phyloP scores from a whole-genome alignment of 495 filamentous ascomycete species.

The Entonaema liquescens region DNA sequence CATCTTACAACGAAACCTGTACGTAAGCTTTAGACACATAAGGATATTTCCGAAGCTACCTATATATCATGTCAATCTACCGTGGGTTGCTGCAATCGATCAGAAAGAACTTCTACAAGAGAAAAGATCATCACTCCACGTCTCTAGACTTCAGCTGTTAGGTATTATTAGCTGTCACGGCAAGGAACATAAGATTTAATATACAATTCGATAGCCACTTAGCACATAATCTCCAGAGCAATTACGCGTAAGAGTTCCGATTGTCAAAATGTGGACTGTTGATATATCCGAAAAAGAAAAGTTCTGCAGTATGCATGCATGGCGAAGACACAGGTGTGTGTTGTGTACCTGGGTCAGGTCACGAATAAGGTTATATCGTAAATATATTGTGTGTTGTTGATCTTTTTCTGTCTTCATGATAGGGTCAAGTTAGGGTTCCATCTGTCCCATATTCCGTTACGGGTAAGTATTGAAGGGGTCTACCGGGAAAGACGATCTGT shows the following conservation, averaged over 20 bases:
- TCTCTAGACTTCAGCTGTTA: neutral
- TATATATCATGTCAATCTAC: neutral
- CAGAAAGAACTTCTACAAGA: neutral
- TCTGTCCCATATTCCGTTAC: neutral
- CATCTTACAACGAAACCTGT: neutral
- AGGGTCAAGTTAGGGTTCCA: neutral
- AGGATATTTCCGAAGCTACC: neutral
- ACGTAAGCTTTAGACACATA: neutral
- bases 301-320: neutral
- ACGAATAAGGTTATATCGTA: neutral
- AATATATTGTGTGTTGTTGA: neutral
- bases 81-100: neutral
- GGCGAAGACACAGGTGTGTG: neutral
- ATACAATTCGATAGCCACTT: neutral
- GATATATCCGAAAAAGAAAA: neutral
- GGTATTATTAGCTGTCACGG: neutral
- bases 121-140: neutral
- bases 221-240: neutral
- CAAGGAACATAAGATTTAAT: slow-evolving; percentile 3
- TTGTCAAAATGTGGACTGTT: neutral
- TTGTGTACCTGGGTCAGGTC: slow-evolving; percentile 1
- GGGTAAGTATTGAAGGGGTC: slow-evolving; percentile 5
- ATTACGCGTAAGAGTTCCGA: neutral
- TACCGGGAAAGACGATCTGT: neutral
- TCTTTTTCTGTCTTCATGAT: neutral